Conservation (phyloP, 441 rosid species). For the Isatis lusitanica region DNA sequence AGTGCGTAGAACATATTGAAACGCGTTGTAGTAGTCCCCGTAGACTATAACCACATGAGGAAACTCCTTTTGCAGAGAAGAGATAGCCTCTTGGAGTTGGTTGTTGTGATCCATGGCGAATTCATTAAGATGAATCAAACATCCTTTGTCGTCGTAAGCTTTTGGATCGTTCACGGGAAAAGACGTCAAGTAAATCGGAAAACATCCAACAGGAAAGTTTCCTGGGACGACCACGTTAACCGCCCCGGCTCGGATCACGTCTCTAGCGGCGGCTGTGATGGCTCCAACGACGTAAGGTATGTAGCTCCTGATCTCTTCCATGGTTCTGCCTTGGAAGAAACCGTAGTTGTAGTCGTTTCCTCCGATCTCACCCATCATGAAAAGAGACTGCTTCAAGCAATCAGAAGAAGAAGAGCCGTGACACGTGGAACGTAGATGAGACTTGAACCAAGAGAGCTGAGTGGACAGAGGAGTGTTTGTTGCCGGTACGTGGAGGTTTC, state of each 20-base stretch:
- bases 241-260: conserved; percentile 39
- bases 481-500: conserved; percentile 26
- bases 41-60: conserved; percentile 33
- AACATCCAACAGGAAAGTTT: conserved; percentile 46
- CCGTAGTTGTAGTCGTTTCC: conserved; percentile 49
- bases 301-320: conserved; percentile 31
- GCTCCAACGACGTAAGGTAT: conserved; percentile 45
- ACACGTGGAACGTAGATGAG: conserved; percentile 33
- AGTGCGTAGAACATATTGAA: conserved; percentile 21
- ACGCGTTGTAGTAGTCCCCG: conserved; percentile 41
- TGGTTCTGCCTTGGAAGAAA: conserved; percentile 31
- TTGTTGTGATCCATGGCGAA: conserved; percentile 38
- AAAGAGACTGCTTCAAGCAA: conserved; percentile 38
- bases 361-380: conserved; percentile 57
- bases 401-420: conserved; percentile 20
- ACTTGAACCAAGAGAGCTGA: conserved; percentile 37
- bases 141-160: conserved; percentile 42
- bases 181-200: conserved; percentile 36
- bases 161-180: conserved; percentile 28
- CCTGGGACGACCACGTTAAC: conserved; percentile 35
- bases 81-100: conserved; percentile 38
- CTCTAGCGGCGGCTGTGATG: conserved; percentile 36
- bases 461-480: conserved; percentile 36
- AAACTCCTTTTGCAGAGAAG: conserved; percentile 29
- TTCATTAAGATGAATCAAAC: conserved; percentile 35